phyloP scores from a whole-genome alignment of 2,329 filamentous ascomycete species.

The Chaetomium strumarium region DNA sequence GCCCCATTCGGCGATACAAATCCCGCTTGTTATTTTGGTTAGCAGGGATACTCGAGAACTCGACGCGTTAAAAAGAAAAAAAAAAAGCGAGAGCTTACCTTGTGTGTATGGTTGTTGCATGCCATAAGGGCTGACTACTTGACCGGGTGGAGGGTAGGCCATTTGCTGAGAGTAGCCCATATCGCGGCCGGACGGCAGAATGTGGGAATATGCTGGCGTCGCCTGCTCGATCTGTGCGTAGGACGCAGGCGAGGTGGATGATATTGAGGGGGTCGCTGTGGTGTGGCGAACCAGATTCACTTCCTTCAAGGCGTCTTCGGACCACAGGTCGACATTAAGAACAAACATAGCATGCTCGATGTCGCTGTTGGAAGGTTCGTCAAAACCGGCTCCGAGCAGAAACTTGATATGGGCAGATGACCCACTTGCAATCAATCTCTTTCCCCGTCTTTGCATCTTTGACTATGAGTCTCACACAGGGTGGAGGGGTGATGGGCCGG shows the following conservation, averaged over 20 bases:
- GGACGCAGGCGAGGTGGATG: constrained; percentile 70
- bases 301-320: constrained; percentile 58
- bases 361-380: constrained; percentile 43
- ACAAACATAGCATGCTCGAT: constrained; percentile 49
- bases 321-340: constrained; percentile 62
- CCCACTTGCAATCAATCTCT: constrained; percentile 79
- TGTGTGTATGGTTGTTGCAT: constrained; percentile 24
- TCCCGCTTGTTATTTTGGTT: constrained; percentile 9
- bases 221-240: constrained; percentile 53
- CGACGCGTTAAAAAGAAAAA: neutral
- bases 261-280: constrained; percentile 69
- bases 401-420: constrained; percentile 6
- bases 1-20: constrained; percentile 21
- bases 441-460: constrained; percentile 67
- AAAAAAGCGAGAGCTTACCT: constrained; percentile 11
- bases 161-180: constrained; percentile 24
- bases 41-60: neutral
- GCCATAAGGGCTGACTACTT: constrained; percentile 25
- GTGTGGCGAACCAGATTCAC: constrained; percentile 61
- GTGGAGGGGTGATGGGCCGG: constrained; percentile 89
- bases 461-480: constrained; percentile 80
- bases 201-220: constrained; percentile 31
- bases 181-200: constrained; percentile 36
- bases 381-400: neutral
- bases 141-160: constrained; percentile 22